Percentiles rank a stretch among this genome's conserved stretches.
Conservation (phyloP, 1,284 basidiomycete genomes). For the Moniliella sp. region DNA sequence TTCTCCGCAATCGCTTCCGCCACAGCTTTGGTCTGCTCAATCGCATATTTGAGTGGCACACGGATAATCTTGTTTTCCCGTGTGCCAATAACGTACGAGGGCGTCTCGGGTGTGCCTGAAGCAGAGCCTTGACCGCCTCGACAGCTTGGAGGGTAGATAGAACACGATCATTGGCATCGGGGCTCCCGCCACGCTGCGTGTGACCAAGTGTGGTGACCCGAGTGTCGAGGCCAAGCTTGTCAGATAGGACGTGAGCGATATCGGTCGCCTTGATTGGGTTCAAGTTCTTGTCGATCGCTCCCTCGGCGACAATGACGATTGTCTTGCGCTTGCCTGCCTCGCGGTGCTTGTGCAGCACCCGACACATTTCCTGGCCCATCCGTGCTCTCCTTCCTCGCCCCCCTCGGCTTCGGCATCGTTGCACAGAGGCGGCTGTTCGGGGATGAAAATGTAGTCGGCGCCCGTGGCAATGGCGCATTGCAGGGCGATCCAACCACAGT, state of each 20-base stretch:
- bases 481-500: constrained; percentile 90
- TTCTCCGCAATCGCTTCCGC: constrained; percentile 58
- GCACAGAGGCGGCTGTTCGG: constrained; percentile 56
- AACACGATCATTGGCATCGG: constrained; percentile 77
- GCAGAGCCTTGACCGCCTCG: constrained; percentile 69
- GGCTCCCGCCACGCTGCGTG: constrained; percentile 78
- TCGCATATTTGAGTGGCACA: constrained; percentile 75
- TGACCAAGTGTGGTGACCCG: constrained; percentile 95
- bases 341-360: constrained; percentile 70
- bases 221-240: constrained; percentile 74
- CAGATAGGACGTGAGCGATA: constrained; percentile 66
- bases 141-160: constrained; percentile 82
- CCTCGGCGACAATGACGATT: constrained; percentile 91
- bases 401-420: constrained; percentile 68
- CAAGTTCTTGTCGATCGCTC: constrained; percentile 65
- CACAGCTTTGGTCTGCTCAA: constrained; percentile 62
- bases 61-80: constrained; percentile 84
- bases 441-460: constrained; percentile 91
- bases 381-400: no score
- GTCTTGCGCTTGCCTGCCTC: constrained; percentile 83
- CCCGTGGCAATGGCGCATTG: constrained; percentile 80
- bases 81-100: constrained; percentile 91
- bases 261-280: constrained; percentile 74
- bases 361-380: no score
- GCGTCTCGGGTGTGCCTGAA: constrained; percentile 75